A percentile compares a stretch with the other conserved stretches of the same genome.
phyloP scores from a whole-genome alignment of 2,329 filamentous ascomycete species.

The Cercospora berteroae region DNA sequence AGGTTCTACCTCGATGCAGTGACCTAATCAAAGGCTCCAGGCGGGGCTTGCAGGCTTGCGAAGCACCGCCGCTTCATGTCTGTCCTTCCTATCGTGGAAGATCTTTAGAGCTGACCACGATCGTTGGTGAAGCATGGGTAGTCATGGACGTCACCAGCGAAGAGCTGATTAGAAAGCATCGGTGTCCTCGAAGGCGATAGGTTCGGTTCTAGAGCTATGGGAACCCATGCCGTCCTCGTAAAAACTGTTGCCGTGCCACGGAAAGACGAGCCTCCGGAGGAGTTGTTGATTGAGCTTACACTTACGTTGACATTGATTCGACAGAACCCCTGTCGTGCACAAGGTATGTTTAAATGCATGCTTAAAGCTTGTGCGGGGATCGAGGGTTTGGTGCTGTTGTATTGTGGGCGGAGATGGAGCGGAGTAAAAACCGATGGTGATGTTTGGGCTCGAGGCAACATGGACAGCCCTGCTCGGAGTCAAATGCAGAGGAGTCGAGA shows the following conservation, averaged over 20 bases:
- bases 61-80: background rate
- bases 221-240: background rate
- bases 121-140: background rate
- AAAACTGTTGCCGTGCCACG: background rate
- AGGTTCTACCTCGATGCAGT: background rate
- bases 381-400: background rate
- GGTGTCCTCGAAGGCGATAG: background rate
- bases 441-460: background rate
- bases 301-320: background rate
- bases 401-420: background rate
- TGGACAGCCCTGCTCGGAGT: background rate
- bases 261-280: background rate
- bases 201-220: background rate
- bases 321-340: background rate
- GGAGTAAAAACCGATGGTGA: background rate
- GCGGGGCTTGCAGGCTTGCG: background rate
- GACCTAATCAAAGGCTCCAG: background rate
- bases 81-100: slow-evolving; percentile 11
- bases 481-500: background rate
- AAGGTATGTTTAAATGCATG: slow-evolving; percentile 14
- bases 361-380: slow-evolving; percentile 3
- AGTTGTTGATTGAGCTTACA: background rate
- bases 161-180: background rate
- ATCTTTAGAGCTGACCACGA: slow-evolving; percentile 5
- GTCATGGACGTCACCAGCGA: slow-evolving; percentile 3